A percentile compares a stretch with the other conserved stretches of the same genome.
Conservation (phyloP, 2,329 filamentous ascomycete species). For the Trichocomaceae sp. region DNA sequence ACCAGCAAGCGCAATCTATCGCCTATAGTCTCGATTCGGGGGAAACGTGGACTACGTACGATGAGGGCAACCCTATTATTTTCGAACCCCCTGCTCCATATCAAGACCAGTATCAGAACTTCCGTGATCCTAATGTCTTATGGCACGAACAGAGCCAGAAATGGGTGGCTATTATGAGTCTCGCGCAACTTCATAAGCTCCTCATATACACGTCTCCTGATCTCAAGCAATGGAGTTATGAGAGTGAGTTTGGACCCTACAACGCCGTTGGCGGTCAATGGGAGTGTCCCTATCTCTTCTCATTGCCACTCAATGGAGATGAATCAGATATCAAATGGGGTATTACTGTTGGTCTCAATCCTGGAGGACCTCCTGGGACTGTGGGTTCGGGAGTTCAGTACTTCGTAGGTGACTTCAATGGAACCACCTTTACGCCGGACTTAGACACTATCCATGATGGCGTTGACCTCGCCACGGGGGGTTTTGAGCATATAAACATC, state of each 20-base stretch:
- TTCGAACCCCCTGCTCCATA: constrained; percentile 30
- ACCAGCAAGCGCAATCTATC: constrained; percentile 42
- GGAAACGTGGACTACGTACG: constrained; percentile 53
- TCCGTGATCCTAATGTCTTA: constrained; percentile 59
- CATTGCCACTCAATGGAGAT: constrained; percentile 2
- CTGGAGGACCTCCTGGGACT: constrained; percentile 24
- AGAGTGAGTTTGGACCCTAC: not conserved
- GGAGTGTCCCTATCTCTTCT: constrained; percentile 26
- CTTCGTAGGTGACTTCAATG: constrained; percentile 25
- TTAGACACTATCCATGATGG: constrained; percentile 12
- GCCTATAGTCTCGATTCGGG: constrained; percentile 45
- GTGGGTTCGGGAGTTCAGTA: constrained; percentile 26
- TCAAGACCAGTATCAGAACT: constrained; percentile 36
- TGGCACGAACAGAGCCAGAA: constrained; percentile 19
- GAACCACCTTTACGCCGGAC: constrained; percentile 21
- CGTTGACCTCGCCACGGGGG: not conserved
- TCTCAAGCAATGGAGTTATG: constrained; percentile 18
- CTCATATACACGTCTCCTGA: constrained; percentile 19
- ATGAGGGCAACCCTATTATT: constrained; percentile 53
- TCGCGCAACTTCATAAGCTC: constrained; percentile 13
- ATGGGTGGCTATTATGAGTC: constrained; percentile 15
- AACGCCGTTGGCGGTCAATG: constrained; percentile 21
- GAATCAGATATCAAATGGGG: constrained; percentile 22
- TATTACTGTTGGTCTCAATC: constrained; percentile 21
- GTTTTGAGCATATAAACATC: not conserved